These are phyloP conservation scores for Eutypa lata DNA, from an alignment of 2,329 filamentous ascomycete genomes.

Conservation along the genomic window DNA sequence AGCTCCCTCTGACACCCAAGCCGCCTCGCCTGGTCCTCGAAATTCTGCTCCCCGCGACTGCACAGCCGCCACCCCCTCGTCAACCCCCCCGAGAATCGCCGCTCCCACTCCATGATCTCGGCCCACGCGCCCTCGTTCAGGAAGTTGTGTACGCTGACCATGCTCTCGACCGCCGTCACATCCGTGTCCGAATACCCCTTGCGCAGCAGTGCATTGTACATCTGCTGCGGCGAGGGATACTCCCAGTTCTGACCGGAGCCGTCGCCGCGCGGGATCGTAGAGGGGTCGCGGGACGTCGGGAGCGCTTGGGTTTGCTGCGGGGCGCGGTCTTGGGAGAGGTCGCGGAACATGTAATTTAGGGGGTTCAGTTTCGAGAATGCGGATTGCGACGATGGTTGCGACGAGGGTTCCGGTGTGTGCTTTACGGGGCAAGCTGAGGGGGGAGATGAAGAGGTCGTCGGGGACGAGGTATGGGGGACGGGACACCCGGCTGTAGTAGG, in stretches of 20 bases:
- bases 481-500: constrained; percentile 27
- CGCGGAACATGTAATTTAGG: constrained; percentile 93
- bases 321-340: constrained; percentile 76
- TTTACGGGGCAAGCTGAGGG: constrained; percentile 45
- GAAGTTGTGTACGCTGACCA: constrained; percentile 98
- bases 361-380: constrained; percentile 58
- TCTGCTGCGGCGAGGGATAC: constrained; percentile 96
- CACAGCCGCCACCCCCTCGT: constrained; percentile 70
- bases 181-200: constrained; percentile 97
- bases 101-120: constrained; percentile 93
- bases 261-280: constrained; percentile 86
- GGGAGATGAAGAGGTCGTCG: constrained; percentile 16
- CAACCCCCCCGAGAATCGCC: constrained; percentile 74
- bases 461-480: constrained; percentile 22
- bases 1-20: constrained; percentile 50
- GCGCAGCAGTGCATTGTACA: constrained; percentile 97
- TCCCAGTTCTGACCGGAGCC: constrained; percentile 78
- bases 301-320: constrained; percentile 70
- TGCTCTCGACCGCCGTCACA: constrained; percentile 86
- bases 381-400: constrained; percentile 35
- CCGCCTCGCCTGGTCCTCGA: constrained; percentile 34
- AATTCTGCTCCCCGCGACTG: constrained; percentile 68
- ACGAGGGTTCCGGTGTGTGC: constrained; percentile 30
- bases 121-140: constrained; percentile 96
- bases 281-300: constrained; percentile 76